A percentile compares a stretch with the other conserved stretches of the same genome.
Evolutionary conservation across 2,329 filamentous ascomycete species (phyloP).

Genomic region (Monilinia polystroma): DNA sequence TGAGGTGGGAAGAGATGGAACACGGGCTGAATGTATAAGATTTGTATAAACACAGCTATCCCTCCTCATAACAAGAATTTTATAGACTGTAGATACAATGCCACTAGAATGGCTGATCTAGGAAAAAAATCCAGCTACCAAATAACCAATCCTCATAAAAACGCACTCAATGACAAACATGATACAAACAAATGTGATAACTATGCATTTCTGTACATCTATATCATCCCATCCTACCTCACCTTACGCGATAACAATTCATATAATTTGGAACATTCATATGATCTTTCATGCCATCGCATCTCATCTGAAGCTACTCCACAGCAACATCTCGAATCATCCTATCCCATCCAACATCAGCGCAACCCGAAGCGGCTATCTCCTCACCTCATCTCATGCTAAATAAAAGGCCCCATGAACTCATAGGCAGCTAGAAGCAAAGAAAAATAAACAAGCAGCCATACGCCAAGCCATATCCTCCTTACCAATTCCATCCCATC

Average conservation of each 20-base stretch:
- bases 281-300: no score
- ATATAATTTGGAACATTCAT: no score
- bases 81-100: neutral
- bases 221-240: neutral
- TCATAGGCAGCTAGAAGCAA: neutral
- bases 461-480: neutral
- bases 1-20: neutral
- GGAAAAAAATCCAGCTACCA: neutral
- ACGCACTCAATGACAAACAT: neutral
- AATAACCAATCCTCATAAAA: neutral
- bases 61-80: neutral
- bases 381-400: no score
- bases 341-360: no score
- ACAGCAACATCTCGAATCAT: no score
- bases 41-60: neutral
- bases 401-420: neutral
- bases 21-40: neutral
- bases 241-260: neutral
- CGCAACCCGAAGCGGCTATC: no score
- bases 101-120: neutral
- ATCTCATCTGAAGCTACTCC: no score
- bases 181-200: neutral
- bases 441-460: neutral
- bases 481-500: neutral
- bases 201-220: neutral